These are phyloP conservation scores for Colletotrichum chlorophyti DNA, from an alignment of 2,329 filamentous ascomycete genomes.

Conservation along the genomic window DNA sequence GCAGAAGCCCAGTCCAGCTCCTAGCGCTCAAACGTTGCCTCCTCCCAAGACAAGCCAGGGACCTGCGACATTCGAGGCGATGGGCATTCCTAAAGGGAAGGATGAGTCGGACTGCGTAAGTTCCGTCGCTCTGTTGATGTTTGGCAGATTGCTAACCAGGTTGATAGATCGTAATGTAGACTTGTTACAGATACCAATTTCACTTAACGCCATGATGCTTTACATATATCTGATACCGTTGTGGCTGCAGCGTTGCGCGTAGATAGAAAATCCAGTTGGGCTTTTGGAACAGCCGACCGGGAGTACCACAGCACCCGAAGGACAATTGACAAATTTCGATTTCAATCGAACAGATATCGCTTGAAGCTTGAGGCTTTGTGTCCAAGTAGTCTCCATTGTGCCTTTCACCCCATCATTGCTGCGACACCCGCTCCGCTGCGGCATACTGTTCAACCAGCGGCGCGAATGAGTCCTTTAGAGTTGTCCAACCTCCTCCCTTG, in stretches of 20 bases:
- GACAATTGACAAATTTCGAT: conserved; percentile 11
- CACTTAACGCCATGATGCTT: conserved; percentile 23
- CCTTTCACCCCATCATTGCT: background rate
- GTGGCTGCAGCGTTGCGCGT: conserved; percentile 11
- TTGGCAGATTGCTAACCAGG: background rate
- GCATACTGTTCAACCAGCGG: conserved; percentile 6
- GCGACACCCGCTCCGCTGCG: background rate
- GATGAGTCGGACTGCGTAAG: conserved; percentile 90
- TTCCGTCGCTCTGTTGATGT: conserved; percentile 30
- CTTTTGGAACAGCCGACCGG: background rate
- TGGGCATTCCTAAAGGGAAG: conserved; percentile 89
- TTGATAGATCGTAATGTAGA: conserved; percentile 26
- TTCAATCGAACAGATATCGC: background rate
- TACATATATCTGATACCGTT: conserved; percentile 1
- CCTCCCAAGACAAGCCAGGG: conserved; percentile 68
- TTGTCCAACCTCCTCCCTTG: conserved; percentile 1
- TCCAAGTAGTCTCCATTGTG: background rate
- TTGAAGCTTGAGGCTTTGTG: background rate
- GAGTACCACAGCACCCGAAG: conserved; percentile 8
- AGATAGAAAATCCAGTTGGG: conserved; percentile 13
- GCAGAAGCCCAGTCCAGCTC: conserved; percentile 37
- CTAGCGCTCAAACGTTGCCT: conserved; percentile 39
- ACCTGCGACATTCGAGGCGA: conserved; percentile 95
- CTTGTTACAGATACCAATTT: conserved; percentile 21
- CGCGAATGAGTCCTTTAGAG: background rate